Base-by-base conservation (phyloP, 2,329 filamentous ascomycete species). In the Coleophoma crateriformis region DNA sequence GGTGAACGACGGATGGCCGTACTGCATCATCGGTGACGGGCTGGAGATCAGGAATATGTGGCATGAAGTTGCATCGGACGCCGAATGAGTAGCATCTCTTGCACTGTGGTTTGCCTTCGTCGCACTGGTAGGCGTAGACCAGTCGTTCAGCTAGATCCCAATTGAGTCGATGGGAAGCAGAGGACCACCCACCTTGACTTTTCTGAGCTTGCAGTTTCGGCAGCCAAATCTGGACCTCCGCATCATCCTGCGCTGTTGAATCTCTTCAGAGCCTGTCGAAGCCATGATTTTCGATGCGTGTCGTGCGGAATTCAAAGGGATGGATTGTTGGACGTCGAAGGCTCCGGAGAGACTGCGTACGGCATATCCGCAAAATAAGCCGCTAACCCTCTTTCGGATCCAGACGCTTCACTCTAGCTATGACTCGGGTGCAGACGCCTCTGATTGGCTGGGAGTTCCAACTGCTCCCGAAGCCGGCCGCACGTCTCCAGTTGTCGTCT, bases 201-300 rank as follows among this genome's bases (percentile, higher is more conserved):
- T 68, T 38, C 76, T 66, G 10, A 79, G 58, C 55, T 79, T 79
- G 61, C 78, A 81, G 55, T 80, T 81, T 4, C 69, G 71, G 53
- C 78, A 80, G 3, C 77, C 77, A 17, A 67, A 65, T 14, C 74
- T 67, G 1, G 75, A 79, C 56, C 80, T 81, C 22, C 63, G 50
- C 38, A 20, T 13, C 12, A 47, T 22, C 52, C 33, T n/a, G n/a
- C n/a, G n/a, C n/a, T n/a, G n/a, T n/a, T n/a, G n/a, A n/a, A n/a
- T n/a, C n/a, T n/a, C n/a, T n/a, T n/a, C n/a, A n/a, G n/a, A n/a
- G n/a, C n/a, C n/a, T n/a, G n/a, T n/a, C n/a, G n/a, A n/a, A n/a
- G n/a, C n/a, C n/a, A n/a, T n/a, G n/a, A n/a, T n/a, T n/a, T n/a
- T n/a, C n/a, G n/a, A n/a, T n/a, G n/a, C n/a, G n/a, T n/a, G n/a